Evolutionary conservation across 768 basidiomycete species (phyloP).

Genomic region (Clitopilus passeckerianus): DNA sequence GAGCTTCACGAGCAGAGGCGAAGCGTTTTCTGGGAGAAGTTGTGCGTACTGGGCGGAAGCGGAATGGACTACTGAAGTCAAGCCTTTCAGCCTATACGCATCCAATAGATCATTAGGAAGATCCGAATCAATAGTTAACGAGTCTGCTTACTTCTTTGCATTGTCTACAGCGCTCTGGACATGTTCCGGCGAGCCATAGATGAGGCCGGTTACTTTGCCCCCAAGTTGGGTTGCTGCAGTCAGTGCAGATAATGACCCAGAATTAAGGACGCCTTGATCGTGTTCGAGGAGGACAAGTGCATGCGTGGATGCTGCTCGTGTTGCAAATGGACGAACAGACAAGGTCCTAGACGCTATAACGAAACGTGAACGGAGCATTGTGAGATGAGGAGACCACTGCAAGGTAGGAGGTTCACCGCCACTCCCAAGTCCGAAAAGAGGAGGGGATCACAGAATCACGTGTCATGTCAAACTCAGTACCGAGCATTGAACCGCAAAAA

Average conservation of each 20-base stretch:
- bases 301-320: constrained; percentile 51
- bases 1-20: constrained; percentile 78
- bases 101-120: constrained; percentile 8
- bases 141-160: constrained; percentile 66
- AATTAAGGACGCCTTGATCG: constrained; percentile 72
- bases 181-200: constrained; percentile 67
- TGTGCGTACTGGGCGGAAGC: constrained; percentile 65
- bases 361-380: constrained; percentile 14
- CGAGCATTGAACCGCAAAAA: neutral
- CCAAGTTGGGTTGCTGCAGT: constrained; percentile 87
- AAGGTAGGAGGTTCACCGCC: neutral
- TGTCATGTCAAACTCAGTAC: neutral
- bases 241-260: constrained; percentile 84
- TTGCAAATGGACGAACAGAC: constrained; percentile 47
- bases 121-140: neutral
- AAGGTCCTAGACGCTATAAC: constrained; percentile 9
- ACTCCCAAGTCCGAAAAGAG: constrained; percentile 1
- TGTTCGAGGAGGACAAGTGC: constrained; percentile 91
- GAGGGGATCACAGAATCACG: neutral
- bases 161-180: constrained; percentile 62
- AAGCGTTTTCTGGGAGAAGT: constrained; percentile 69
- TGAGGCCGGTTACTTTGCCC: constrained; percentile 76
- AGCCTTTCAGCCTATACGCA: constrained; percentile 55
- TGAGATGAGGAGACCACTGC: constrained; percentile 11
- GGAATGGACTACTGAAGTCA: constrained; percentile 65